Base-by-base conservation (phyloP, 495 filamentous ascomycete species). In the Rhypophila decipiens region DNA sequence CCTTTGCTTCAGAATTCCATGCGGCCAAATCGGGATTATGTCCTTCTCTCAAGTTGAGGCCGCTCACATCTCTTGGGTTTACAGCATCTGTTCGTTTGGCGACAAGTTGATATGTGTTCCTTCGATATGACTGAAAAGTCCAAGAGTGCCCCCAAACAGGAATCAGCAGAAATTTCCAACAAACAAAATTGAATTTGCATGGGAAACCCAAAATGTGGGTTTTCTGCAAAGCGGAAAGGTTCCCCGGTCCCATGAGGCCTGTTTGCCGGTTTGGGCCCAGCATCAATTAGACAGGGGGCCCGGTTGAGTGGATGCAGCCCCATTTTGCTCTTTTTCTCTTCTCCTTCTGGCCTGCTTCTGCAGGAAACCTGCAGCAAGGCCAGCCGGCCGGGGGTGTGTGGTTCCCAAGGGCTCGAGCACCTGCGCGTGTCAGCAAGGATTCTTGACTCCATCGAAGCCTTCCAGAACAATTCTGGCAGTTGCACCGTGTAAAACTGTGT, bases 171-270 rank as follows among this genome's bases (percentile, higher is more conserved):
- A 29, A 38, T 9, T 22, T 13, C 29, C 20, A 17, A 43, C 19
- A 19, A 22, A 22, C 15, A 27, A 48, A 42, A 36, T 23, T 13
- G 22, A 21, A 40, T n/a, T 12, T n/a, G 24, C 9, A 36, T 33
- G n/a, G 18, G 43, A 22, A 24, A 31, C n/a, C n/a, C n/a, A n/a
- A n/a, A 44, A 39, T 47, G 51, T 46, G 44, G 47, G 24, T 31
- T 49, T 40, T 33, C 44, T 49, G 55, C 51, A 54, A 19, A 39
- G 49, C 55, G 56, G 56, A 55, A 58, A 43, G 42, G 42, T 58
- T 58, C 51, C 51, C 55, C 55, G 55, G 55, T 40, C 23, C 48
- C 47, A 44, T 37, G 21, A 38, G 18, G 15, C 27, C 36, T 29
- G 54, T 57, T 53, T 50, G 54, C 47, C 41, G 36, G 42, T 27